phyloP scores from a whole-genome alignment of 1,284 basidiomycete species.

The Ceraceosorus guamensis region DNA sequence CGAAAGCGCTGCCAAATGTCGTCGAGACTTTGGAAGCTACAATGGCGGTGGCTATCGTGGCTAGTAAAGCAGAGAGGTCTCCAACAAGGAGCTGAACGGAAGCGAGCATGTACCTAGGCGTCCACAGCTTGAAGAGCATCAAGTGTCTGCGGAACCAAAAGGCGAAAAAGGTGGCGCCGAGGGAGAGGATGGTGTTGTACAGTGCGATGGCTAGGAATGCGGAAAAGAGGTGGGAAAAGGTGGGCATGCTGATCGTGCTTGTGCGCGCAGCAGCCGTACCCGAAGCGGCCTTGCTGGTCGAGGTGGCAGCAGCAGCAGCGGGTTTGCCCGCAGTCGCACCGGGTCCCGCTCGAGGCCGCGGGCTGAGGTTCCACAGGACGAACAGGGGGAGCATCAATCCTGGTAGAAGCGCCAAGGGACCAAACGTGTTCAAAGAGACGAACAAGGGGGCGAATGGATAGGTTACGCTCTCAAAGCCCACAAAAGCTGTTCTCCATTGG shows the following conservation, averaged over 20 bases:
- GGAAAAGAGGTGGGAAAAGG: constrained; percentile 42
- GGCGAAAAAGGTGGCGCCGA: constrained; percentile 67
- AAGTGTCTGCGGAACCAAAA: constrained; percentile 76
- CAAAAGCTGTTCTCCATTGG: constrained; percentile 91
- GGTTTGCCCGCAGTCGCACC: constrained; percentile 1
- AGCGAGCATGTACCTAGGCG: constrained; percentile 80
- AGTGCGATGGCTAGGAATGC: constrained; percentile 61
- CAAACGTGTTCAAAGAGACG: constrained; percentile 74
- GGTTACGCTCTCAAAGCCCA: constrained; percentile 56
- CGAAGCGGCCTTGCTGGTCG: constrained; percentile 10
- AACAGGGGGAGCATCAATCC: constrained; percentile 63
- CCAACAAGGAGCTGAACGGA: constrained; percentile 53
- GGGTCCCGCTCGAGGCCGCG: constrained; percentile 42
- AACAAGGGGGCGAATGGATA: constrained; percentile 72
- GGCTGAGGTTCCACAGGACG: constrained; percentile 81
- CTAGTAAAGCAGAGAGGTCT: constrained; percentile 51
- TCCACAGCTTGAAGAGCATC: constrained; percentile 99
- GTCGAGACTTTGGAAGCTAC: constrained; percentile 19
- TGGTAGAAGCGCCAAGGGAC: constrained; percentile 62
- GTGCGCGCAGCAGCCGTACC: background rate
- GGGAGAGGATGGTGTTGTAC: constrained; percentile 60
- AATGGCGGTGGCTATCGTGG: constrained; percentile 18
- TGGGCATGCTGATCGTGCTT: constrained; percentile 8
- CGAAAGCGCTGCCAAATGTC: constrained; percentile 5
- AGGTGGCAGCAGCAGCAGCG: background rate